These are phyloP conservation scores for Cymbopogon citratus DNA, from an alignment of 176 grass and related monocot species.

Conservation along the genomic window DNA sequence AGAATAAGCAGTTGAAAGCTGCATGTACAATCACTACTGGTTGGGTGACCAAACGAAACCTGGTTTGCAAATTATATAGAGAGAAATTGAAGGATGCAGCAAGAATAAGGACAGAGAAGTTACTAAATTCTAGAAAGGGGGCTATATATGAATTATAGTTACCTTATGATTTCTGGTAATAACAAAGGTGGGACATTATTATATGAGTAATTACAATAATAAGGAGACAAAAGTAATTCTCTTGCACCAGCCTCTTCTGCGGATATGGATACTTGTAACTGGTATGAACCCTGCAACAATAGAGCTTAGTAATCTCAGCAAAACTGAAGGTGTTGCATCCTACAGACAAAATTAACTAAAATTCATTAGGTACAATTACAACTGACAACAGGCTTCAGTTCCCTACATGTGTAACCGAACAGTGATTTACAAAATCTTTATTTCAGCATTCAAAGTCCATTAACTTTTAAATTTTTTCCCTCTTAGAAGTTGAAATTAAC, in stretches of 20 bases:
- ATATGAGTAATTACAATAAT: conserved; percentile 70
- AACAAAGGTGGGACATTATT: conserved; percentile 67
- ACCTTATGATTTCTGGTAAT: conserved; percentile 78
- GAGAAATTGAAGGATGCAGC: not conserved
- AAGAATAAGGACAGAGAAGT: conserved; percentile 8
- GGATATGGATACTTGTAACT: conserved; percentile 72
- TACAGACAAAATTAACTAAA: not conserved
- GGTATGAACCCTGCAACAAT: conserved; percentile 65
- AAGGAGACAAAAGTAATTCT: conserved; percentile 63
- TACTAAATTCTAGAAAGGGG: conserved; percentile 13
- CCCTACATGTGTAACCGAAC: not conserved
- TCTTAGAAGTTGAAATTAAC: not conserved
- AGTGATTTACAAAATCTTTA: not conserved
- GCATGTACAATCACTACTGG: not conserved
- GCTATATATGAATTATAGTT: conserved; percentile 1
- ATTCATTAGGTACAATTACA: not conserved
- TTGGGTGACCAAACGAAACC: not conserved
- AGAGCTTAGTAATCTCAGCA: conserved; percentile 31
- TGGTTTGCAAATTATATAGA: not conserved
- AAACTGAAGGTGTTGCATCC: conserved; percentile 4
- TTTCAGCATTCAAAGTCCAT: not conserved
- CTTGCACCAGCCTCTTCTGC: conserved; percentile 79
- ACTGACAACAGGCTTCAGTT: not conserved
- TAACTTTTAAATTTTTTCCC: not conserved
- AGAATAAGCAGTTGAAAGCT: not conserved